phyloP scores from a whole-genome alignment of 2,329 filamentous ascomycete species.

The Botrytis fabae region DNA sequence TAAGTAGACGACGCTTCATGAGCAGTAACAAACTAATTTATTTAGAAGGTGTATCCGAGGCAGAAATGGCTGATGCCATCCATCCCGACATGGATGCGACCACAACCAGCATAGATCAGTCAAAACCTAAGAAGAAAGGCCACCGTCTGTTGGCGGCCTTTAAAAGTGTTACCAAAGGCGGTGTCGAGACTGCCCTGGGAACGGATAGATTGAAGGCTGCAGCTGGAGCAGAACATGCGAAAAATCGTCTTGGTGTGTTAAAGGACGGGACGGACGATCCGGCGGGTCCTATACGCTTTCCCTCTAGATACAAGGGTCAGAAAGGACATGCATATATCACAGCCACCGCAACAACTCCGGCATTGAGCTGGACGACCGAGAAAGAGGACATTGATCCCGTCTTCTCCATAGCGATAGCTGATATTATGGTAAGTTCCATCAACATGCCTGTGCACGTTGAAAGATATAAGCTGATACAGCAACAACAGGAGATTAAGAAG shows the following conservation, averaged over 20 bases:
- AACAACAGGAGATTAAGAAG: slow-evolving; percentile 65
- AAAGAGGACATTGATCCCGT: slow-evolving; percentile 56
- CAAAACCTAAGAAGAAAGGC: slow-evolving; percentile 36
- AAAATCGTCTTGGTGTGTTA: slow-evolving; percentile 70
- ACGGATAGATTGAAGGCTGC: slow-evolving; percentile 68
- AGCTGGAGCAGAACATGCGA: slow-evolving; percentile 59
- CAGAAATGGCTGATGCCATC: slow-evolving; percentile 39
- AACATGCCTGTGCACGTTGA: not conserved
- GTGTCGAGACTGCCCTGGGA: slow-evolving; percentile 69
- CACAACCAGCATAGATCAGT: slow-evolving; percentile 27
- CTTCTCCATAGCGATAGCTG: slow-evolving; percentile 69
- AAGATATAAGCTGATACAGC: not conserved
- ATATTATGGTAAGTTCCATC: slow-evolving; percentile 51
- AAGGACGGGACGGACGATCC: slow-evolving; percentile 47
- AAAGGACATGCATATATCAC: slow-evolving; percentile 73
- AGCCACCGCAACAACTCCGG: slow-evolving; percentile 65
- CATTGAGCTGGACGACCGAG: slow-evolving; percentile 52
- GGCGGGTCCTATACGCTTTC: slow-evolving; percentile 75
- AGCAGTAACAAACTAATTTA: slow-evolving; percentile 24
- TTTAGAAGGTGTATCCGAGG: slow-evolving; percentile 34
- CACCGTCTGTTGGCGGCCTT: slow-evolving; percentile 57
- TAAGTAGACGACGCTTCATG: slow-evolving; percentile 39
- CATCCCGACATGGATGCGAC: slow-evolving; percentile 45
- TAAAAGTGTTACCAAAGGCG: slow-evolving; percentile 60
- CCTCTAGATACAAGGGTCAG: slow-evolving; percentile 66